These are phyloP conservation scores for Echium plantagineum DNA, from an alignment of 257 asterid genomes.

Conservation along the genomic window DNA sequence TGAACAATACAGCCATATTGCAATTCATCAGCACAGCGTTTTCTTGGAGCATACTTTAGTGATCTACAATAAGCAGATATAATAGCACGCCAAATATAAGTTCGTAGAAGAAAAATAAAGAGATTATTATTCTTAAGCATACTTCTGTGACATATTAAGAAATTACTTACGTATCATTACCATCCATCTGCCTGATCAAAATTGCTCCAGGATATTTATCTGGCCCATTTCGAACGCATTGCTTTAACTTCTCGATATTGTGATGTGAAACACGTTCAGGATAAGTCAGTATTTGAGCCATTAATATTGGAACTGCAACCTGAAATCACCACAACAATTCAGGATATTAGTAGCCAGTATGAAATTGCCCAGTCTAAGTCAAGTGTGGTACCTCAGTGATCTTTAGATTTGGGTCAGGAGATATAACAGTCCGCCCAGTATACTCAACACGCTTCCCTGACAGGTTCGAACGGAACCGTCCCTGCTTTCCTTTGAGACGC, in stretches of 20 bases:
- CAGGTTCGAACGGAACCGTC: conserved; percentile 85
- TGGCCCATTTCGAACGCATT: conserved; percentile 88
- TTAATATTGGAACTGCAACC: conserved; percentile 84
- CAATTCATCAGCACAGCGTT: conserved; percentile 70
- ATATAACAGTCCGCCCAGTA: conserved; percentile 94
- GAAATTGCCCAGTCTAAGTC: conserved; percentile 3
- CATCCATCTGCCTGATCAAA: conserved; percentile 59
- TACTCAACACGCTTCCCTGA: conserved; percentile 95
- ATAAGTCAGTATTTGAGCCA: conserved; percentile 75
- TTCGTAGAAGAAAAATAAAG: conserved; percentile 1
- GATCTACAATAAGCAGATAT: conserved; percentile 35
- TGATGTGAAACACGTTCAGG: conserved; percentile 94
- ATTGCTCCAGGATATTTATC: conserved; percentile 90
- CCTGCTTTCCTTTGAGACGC: conserved; percentile 94
- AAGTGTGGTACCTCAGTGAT: conserved; percentile 58
- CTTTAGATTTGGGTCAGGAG: conserved; percentile 91
- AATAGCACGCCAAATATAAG: background rate
- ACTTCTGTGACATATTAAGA: background rate
- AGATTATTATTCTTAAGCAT: background rate
- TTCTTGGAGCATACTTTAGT: conserved; percentile 39
- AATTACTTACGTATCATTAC: conserved; percentile 63
- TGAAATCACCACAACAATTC: conserved; percentile 20
- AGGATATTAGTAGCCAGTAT: background rate
- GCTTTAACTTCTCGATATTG: conserved; percentile 84
- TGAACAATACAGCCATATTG: conserved; percentile 66